Conservation (phyloP, 768 basidiomycete genomes). For the Leccinum sublutescens region DNA sequence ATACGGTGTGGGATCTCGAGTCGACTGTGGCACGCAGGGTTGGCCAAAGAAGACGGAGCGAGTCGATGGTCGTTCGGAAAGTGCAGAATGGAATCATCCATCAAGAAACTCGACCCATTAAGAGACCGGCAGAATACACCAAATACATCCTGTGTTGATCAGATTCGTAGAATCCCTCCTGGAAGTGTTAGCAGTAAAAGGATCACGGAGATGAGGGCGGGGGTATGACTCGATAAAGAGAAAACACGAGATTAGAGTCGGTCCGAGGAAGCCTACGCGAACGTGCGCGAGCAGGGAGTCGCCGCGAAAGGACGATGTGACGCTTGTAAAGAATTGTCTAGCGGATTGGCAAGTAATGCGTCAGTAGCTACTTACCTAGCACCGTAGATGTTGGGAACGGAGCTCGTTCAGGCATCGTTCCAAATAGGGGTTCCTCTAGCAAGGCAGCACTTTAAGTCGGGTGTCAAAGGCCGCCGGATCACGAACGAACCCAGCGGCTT, state of each 20-base stretch:
- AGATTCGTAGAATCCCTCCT: neutral
- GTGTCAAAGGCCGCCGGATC: neutral
- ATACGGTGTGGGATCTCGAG: neutral
- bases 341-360: neutral
- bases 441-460: neutral
- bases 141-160: too few relatives aligned
- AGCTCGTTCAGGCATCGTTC: neutral
- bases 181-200: neutral
- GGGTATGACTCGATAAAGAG: neutral
- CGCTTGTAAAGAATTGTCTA: neutral
- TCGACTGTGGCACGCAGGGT: neutral
- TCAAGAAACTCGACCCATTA: neutral
- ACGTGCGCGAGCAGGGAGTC: conserved; percentile 3
- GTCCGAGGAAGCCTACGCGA: neutral
- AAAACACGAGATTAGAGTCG: neutral
- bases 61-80: neutral
- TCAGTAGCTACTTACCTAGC: neutral
- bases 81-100: neutral
- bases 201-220: neutral
- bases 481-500: neutral
- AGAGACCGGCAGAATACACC: neutral
- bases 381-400: neutral
- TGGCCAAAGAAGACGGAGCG: neutral
- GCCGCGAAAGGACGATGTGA: neutral
- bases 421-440: neutral